Base-by-base conservation (phyloP, 1,284 basidiomycete species). In the Agroathelia rolfsii region DNA sequence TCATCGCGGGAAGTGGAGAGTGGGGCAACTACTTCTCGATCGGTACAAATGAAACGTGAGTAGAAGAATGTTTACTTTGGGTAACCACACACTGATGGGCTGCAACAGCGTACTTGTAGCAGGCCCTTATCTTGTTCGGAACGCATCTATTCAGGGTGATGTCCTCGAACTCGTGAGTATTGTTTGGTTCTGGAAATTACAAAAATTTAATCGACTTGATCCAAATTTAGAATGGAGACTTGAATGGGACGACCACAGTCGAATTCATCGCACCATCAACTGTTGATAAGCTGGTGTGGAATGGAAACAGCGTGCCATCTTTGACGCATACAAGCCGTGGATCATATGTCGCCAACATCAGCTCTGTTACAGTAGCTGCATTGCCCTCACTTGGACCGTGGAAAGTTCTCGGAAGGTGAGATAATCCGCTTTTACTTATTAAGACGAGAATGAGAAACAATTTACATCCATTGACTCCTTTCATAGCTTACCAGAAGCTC, bases 121-220 rank as follows among this genome's bases (percentile, higher is more conserved):
- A 19, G 69, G 69, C 1, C 69, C 69, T 2, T 69, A 71, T 37
- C 46, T 73, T 13, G 53, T 72, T 4, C 61, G 69, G 5, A 59
- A 51, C 12, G 69, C 69, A 6, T 36, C 42, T 3, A 59, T 69
- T 15, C 30, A 35, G 6, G 52, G 51, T 7, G 42, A 49, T 22
- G 58, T 50, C 1, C 47, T 72, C 3, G 41, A 44, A 12, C 39
- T 71, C 48, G 59, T 60, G 3, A n/a, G n/a, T n/a, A n/a, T n/a
- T n/a, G n/a, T n/a, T n/a, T n/a, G n/a, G n/a, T n/a, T n/a, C n/a
- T n/a, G n/a, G n/a, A n/a, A n/a, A n/a, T n/a, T n/a, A n/a, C n/a
- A n/a, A n/a, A n/a, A n/a, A n/a, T n/a, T n/a, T n/a, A n/a, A n/a
- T n/a, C n/a, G n/a, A n/a, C n/a, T 28, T 25, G 24, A 12, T 20